Evolutionary conservation across 192 early-diverging fungal genomes (phyloP).

Genomic region (Rhizoclosmatium sp.): DNA sequence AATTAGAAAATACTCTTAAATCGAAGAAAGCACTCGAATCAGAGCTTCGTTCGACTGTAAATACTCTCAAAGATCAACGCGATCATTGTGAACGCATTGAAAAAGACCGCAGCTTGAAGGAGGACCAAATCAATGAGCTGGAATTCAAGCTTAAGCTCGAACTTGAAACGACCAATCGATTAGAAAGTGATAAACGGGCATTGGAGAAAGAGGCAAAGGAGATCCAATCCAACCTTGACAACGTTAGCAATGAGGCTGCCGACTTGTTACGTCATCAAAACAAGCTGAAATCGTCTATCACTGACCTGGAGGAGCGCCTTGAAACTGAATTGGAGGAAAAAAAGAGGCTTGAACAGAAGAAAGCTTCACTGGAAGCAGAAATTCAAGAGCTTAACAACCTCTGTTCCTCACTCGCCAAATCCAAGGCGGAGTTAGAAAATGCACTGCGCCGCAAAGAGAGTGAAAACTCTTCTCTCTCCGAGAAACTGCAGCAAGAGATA

Average conservation of each 20-base stretch:
- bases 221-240: slow-evolving; percentile 52
- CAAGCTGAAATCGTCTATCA: slow-evolving; percentile 53
- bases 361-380: slow-evolving; percentile 47
- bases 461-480: slow-evolving; percentile 51
- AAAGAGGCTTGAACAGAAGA: slow-evolving; percentile 46
- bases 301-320: slow-evolving; percentile 57
- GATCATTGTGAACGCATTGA: slow-evolving; percentile 56
- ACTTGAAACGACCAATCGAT: slow-evolving; percentile 39
- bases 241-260: slow-evolving; percentile 49
- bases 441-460: slow-evolving; percentile 54
- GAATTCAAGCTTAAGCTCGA: slow-evolving; percentile 57
- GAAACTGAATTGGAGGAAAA: slow-evolving; percentile 55
- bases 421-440: slow-evolving; percentile 52
- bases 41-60: slow-evolving; percentile 43
- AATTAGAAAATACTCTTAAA: slow-evolving; percentile 50
- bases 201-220: slow-evolving; percentile 56
- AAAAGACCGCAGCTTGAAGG: slow-evolving; percentile 60
- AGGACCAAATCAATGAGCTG: slow-evolving; percentile 58
- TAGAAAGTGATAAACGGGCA: slow-evolving; percentile 55
- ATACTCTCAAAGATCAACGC: slow-evolving; percentile 43
- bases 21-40: slow-evolving; percentile 50
- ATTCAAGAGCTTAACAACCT: slow-evolving; percentile 40
- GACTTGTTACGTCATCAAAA: slow-evolving; percentile 57
- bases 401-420: slow-evolving; percentile 49
- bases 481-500: slow-evolving; percentile 45